A percentile compares a stretch with the other conserved stretches of the same genome.
Conservation (phyloP, 352 stramenopile genomes). For the Globisporangium rhizosaccharum region DNA sequence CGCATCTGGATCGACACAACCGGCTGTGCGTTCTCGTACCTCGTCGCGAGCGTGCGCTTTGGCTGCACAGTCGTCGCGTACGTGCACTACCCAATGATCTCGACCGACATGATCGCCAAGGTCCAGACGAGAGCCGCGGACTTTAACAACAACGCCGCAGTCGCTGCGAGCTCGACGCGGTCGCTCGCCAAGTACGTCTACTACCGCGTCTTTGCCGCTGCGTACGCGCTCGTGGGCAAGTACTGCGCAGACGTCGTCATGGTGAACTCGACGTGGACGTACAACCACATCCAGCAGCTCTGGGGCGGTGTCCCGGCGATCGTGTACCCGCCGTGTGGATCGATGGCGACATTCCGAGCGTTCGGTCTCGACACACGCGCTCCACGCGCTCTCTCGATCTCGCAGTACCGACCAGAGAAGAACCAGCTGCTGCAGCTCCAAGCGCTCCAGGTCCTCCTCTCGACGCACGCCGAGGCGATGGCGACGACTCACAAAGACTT, state of each 20-base stretch:
- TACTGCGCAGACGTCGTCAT: conserved; percentile 89
- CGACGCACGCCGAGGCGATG: conserved; percentile 41
- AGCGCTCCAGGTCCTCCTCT: conserved; percentile 70
- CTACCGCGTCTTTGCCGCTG: conserved; percentile 92
- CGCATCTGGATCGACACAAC: conserved; percentile 98
- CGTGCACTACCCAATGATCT: conserved; percentile 99
- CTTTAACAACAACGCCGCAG: conserved; percentile 92
- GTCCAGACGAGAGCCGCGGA: conserved; percentile 87
- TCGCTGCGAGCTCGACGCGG: conserved; percentile 72
- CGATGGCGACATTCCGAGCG: conserved; percentile 70
- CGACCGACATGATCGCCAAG: conserved; percentile 96
- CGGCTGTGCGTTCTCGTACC: conserved; percentile 96
- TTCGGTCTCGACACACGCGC: conserved; percentile 56
- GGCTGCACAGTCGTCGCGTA: conserved; percentile 91
- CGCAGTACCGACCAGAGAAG: conserved; percentile 99
- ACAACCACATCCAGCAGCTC: conserved; percentile 91
- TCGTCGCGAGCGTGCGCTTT: conserved; percentile 85
- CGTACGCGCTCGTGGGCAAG: conserved; percentile 89
- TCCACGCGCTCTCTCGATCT: conserved; percentile 91
- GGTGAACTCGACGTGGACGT: conserved; percentile 99
- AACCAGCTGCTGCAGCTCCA: conserved; percentile 95
- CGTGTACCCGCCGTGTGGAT: conserved; percentile 96
- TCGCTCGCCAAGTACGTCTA: conserved; percentile 93
- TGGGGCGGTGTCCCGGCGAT: conserved; percentile 82
- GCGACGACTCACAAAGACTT: conserved; percentile 49